phyloP scores from a whole-genome alignment of 768 basidiomycete genomes.

The Amanita rubescens region DNA sequence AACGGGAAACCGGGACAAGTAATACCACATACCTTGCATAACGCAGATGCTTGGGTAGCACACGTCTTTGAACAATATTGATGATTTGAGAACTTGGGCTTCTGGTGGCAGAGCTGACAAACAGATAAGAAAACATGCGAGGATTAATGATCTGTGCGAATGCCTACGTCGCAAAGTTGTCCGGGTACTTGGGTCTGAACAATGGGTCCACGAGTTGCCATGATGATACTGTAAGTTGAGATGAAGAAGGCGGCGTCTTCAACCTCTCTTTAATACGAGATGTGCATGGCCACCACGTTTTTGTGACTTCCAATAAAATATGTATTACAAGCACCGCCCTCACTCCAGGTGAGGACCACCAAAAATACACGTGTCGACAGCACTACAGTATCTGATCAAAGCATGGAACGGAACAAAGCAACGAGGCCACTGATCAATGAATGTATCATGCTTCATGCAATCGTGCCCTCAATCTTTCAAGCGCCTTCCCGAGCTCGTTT shows the following conservation, averaged over 20 bases:
- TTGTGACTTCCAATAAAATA: neutral
- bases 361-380: slow-evolving; percentile 22
- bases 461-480: slow-evolving; percentile 52
- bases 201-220: slow-evolving; percentile 22
- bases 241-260: slow-evolving; percentile 1
- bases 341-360: slow-evolving; percentile 9
- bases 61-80: slow-evolving; percentile 50
- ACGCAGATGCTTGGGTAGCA: slow-evolving; percentile 34
- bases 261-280: slow-evolving; percentile 7
- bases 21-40: slow-evolving; percentile 35
- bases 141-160: neutral
- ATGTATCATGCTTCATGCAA: slow-evolving; percentile 30
- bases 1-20: neutral
- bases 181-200: slow-evolving; percentile 9
- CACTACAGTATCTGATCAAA: slow-evolving; percentile 10
- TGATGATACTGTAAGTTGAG: slow-evolving; percentile 12
- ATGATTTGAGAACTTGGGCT: slow-evolving; percentile 39
- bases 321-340: slow-evolving; percentile 7
- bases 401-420: slow-evolving; percentile 14
- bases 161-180: slow-evolving; percentile 35
- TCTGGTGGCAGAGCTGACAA: slow-evolving; percentile 41
- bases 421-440: slow-evolving; percentile 23
- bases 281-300: slow-evolving; percentile 6
- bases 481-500: slow-evolving; percentile 69
- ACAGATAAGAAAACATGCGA: neutral